Evolutionary conservation across 148 eudicot genomes (phyloP), one percentile per base, ranked within the genome.

Genomic region (Rhododendron ovatum): DNA sequence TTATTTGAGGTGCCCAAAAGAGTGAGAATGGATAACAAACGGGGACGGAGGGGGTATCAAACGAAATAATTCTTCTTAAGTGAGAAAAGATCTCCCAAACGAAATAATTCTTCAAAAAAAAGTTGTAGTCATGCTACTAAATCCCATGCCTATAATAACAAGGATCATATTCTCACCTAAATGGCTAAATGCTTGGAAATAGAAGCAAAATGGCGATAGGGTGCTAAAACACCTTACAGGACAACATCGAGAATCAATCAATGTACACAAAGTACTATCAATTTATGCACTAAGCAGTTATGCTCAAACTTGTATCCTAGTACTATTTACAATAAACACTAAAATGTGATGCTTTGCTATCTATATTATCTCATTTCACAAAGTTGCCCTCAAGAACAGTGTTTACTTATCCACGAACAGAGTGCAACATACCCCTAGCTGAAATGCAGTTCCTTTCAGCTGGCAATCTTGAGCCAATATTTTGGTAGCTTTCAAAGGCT

Each of bases 381-480:
- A 39, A 20, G 6, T 39, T 7, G 10, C 26, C 48, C 50, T 41
- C 26, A 43, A 78, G 53, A 78, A 45, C 1, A 11, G 10, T 24
- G 81, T 78, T 43, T 45, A 45, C 83, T 51, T 30, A 53, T 53
- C 65, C 63, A 80, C 7, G 4, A 17, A 51, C 33, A 26, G 33
- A 67, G 24, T 41, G 41, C 76, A 37, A 87, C 87, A 77, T 92
- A 96, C 98, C 95, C 96, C 98, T 20, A 95, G 92, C 24, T 98
- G 94, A 85, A 96, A 96, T 85, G 98, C 98, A 86, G 98, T 96
- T 84, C 98, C 98, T n/a, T 85, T 91, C 18, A 88, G 91, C 86
- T 98, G 92, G 86, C 99, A 97, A 89, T 97, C 98, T 88, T 95
- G 91, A 88, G 99, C 98, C 88, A 97, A 84, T 74, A 91, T 76